Conservation (phyloP, 768 basidiomycete species). For the Pisolithus orientalis region DNA sequence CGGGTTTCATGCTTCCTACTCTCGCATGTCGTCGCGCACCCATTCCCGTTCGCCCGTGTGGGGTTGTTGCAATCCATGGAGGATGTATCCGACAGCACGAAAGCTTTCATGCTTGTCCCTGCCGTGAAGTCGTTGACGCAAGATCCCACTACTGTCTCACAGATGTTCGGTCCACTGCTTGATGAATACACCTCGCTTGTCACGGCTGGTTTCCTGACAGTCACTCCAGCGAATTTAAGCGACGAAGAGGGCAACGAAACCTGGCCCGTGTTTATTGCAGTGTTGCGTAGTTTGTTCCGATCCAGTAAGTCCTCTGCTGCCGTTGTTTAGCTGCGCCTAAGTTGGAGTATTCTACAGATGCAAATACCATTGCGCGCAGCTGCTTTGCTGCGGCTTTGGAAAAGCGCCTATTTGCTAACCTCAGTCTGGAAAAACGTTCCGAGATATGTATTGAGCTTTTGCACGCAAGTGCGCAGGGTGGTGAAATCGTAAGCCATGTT, state of each 20-base stretch:
- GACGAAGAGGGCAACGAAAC: constrained; percentile 29
- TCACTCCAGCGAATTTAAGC: constrained; percentile 41
- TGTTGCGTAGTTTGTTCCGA: constrained; percentile 39
- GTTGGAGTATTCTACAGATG: constrained; percentile 28
- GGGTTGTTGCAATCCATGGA: constrained; percentile 45
- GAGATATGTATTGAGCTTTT: constrained; percentile 55
- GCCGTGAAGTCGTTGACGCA: constrained; percentile 39
- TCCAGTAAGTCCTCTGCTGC: constrained; percentile 33
- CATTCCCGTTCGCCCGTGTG: constrained; percentile 41
- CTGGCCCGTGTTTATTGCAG: constrained; percentile 47
- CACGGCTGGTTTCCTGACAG: constrained; percentile 47
- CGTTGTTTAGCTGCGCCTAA: background rate
- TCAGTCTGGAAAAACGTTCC: constrained; percentile 48
- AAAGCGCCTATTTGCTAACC: constrained; percentile 47
- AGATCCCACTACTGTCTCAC: constrained; percentile 15
- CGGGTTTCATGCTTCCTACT: constrained; percentile 70
- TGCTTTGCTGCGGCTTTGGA: constrained; percentile 42
- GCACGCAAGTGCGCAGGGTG: constrained; percentile 40
- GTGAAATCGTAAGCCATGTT: constrained; percentile 39
- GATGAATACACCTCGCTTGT: constrained; percentile 27
- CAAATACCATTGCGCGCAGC: constrained; percentile 30
- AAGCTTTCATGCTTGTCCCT: constrained; percentile 53
- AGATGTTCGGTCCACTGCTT: constrained; percentile 35
- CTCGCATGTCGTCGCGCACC: constrained; percentile 68
- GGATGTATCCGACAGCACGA: constrained; percentile 34